Evolutionary conservation across 1,284 basidiomycete species (phyloP).

Genomic region (Phaffia rhodozyma): DNA sequence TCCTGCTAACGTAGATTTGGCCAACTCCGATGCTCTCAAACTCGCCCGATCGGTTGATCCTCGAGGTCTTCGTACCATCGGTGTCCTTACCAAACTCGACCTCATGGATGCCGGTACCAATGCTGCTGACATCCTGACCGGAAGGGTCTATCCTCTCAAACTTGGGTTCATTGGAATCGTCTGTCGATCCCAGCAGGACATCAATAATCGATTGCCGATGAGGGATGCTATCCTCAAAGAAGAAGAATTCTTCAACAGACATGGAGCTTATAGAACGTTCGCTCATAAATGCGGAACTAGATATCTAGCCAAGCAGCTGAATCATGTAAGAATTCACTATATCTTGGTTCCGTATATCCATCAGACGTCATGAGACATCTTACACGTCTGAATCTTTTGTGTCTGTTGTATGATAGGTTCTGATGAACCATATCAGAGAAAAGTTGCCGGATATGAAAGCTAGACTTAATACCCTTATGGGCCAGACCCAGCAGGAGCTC

Average conservation of each 20-base stretch:
- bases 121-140: constrained; percentile 88
- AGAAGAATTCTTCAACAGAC: constrained; percentile 80
- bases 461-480: constrained; percentile 93
- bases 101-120: constrained; percentile 99
- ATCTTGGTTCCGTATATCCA: neutral
- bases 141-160: constrained; percentile 92
- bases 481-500: constrained; percentile 96
- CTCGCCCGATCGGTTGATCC: constrained; percentile 91
- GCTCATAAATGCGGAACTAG: constrained; percentile 94
- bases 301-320: constrained; percentile 86
- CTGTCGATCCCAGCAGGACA: constrained; percentile 95
- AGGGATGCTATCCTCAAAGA: constrained; percentile 72
- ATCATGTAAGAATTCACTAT: constrained; percentile 50
- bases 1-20: constrained; percentile 92
- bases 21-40: constrained; percentile 95
- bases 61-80: constrained; percentile 88
- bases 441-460: constrained; percentile 99
- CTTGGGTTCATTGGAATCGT: constrained; percentile 97
- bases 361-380: neutral
- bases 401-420: constrained; percentile 45
- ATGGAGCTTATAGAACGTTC: constrained; percentile 88
- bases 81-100: constrained; percentile 92
- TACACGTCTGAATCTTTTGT: neutral
- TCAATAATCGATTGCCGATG: constrained; percentile 81
- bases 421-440: constrained; percentile 96